A percentile compares a stretch with the other conserved stretches of the same genome.
phyloP scores from a whole-genome alignment of 78 protist genomes.

The Polysphondylium violaceum region DNA sequence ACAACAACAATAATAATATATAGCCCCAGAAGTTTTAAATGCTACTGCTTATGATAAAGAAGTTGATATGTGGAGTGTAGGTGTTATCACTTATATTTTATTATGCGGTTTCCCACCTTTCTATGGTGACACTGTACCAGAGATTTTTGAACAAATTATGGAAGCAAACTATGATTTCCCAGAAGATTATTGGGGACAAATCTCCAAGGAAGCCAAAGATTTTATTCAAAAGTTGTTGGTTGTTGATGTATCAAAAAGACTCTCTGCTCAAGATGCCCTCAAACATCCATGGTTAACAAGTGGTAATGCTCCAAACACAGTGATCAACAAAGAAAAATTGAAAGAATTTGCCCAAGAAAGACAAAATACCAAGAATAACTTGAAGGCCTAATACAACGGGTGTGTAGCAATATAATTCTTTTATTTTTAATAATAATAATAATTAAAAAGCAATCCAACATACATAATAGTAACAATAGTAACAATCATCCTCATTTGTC shows the following conservation, averaged over 20 bases:
- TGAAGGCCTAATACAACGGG: too few relatives aligned
- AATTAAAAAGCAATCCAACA: too few relatives aligned
- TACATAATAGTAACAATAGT: too few relatives aligned
- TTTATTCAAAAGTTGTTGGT: conserved; percentile 66
- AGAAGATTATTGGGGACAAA: conserved; percentile 66
- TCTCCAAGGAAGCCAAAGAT: conserved; percentile 72
- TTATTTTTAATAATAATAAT: too few relatives aligned
- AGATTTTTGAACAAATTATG: conserved; percentile 81
- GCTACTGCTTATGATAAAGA: conserved; percentile 83
- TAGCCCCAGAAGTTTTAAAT: conserved; percentile 83
- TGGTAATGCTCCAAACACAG: neutral
- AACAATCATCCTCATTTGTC: too few relatives aligned
- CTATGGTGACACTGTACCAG: conserved; percentile 82
- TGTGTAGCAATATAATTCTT: too few relatives aligned
- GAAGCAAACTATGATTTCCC: conserved; percentile 80
- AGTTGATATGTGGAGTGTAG: conserved; percentile 87
- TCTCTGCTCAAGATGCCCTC: conserved; percentile 68
- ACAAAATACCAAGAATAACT: too few relatives aligned
- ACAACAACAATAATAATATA: too few relatives aligned
- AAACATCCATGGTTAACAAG: conserved; percentile 76
- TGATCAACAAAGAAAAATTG: neutral
- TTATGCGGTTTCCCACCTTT: conserved; percentile 87
- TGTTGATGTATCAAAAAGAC: conserved; percentile 51
- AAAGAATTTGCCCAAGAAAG: conserved; percentile 23
- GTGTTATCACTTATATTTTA: conserved; percentile 84